Base-by-base conservation (phyloP, 129 eudicot species). In the Centella asiatica region DNA sequence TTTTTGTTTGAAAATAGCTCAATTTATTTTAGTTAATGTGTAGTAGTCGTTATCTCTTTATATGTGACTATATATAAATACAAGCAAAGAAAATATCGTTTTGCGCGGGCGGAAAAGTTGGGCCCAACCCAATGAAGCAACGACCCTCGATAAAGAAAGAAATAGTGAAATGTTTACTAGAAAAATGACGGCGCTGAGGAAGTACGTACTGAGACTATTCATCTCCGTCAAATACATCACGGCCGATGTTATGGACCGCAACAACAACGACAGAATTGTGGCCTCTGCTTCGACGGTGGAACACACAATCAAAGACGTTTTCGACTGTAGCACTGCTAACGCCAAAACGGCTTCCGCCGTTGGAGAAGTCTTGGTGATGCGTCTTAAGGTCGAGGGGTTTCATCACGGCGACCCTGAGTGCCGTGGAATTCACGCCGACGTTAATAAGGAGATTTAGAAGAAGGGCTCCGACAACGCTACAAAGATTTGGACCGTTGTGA, bases 221-320 rank as follows among this genome's bases (percentile, higher is more conserved):
- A 65, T 76, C 33, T 71, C 77, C n/a, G 33, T 76, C 37, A 76
- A 76, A 57, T 71, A 65, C 40, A 71, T 71, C 3, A 76, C 81
- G 14, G 81, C 81, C 12, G 66, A 76, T 34, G 70, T 76, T 15
- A 61, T 71, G 3, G 73, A 69, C 60, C 47, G 32, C 28, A 22
- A 25, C 47, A 78, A 25, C 47, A 78, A 84, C 37, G 93, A 85
- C 4, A 62, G 67, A 24, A 81, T 87, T 29, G 88, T 86, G 57
- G 95, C 89, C 29, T 71, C 90, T 6, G 87, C 90, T 5, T 86
- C 95, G 22, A 82, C 95, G 12, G 85, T 83, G 0, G 90, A 86
- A 49, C 87, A 86, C 56, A 56, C 83, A 4, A 72, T 86, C 8
- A 82, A 86, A 20, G 72, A 54, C 42, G 67, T 90, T 6, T 73